Base-by-base conservation (phyloP, 306 rosid genomes). In the Dicorynia guianensis region DNA sequence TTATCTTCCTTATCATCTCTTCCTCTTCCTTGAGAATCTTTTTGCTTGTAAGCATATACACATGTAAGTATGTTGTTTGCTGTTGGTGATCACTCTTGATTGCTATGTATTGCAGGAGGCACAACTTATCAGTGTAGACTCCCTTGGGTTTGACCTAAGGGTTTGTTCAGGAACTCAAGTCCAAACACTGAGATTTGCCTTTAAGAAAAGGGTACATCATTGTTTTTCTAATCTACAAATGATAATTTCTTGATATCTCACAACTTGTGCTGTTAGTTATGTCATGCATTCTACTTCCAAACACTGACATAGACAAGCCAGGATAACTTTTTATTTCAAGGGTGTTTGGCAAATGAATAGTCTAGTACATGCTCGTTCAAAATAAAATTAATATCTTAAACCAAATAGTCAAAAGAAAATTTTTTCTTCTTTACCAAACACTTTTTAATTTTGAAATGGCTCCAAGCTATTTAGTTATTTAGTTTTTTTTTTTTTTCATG, bases 81-180 rank as follows among this genome's bases (percentile, higher is more conserved):
- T 62, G 64, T 72, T 53, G 39, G 59, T 74, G 46, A 75, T 76
- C 44, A 58, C 11, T 62, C 17, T 47, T 80, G 38, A 33, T 76
- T 50, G 59, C 72, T 58, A 73, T 69, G 1, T 17, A 43, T 54
- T 79, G 80, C 92, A 95, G 98, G 98, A 95, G 87, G 98, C 89
- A 74, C 85, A 82, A 80, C 79, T 95, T 80, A 87, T 80, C 33
- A 78, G 86, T 52, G 76, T 95, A 39, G 98, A 95, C 72, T 92
- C 97, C 67, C 89, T 95, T 73, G 98, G 98, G 64, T 87, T 92
- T 86, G 97, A 92, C 77, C 44, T 90, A 50, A 89, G 97, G 81
- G 90, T 95, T 71, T 95, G 98, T 78, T 87, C 97, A 33, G 97
- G 96, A 80, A 87, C 97, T 76, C 97, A 92, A 82, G 88, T 95